Evolutionary conservation across 352 stramenopile genomes (phyloP).

Genomic region (Aphanomyces invadans): DNA sequence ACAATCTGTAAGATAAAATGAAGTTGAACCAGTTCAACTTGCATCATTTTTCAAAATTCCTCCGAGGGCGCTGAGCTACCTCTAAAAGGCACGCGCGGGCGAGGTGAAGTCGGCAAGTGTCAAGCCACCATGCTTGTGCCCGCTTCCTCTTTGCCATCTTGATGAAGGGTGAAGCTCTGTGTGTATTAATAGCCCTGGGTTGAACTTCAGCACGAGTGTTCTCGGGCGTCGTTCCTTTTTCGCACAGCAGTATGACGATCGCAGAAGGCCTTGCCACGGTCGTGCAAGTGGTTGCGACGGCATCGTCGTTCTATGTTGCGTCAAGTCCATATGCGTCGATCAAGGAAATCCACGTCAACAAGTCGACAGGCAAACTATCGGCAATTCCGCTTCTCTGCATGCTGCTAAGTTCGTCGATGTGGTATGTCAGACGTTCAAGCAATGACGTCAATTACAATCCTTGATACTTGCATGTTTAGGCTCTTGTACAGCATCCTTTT

Average conservation of each 20-base stretch:
- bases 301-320: conserved; percentile 4
- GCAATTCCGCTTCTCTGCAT: background rate
- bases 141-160: background rate
- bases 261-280: background rate
- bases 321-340: background rate
- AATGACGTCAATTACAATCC: background rate
- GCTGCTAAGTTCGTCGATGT: conserved; percentile 10
- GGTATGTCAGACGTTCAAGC: background rate
- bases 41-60: background rate
- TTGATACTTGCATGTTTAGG: background rate
- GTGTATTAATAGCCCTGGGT: conserved; percentile 1
- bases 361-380: conserved; percentile 4
- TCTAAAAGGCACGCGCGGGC: too few species aligned
- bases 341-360: background rate
- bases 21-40: background rate
- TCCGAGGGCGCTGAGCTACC: background rate
- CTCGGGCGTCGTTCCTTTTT: background rate
- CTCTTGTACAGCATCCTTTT: conserved; percentile 16
- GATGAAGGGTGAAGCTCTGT: background rate
- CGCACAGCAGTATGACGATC: background rate
- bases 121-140: too few species aligned
- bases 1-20: background rate
- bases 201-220: background rate
- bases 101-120: too few species aligned
- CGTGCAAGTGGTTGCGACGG: background rate